phyloP scores from a whole-genome alignment of 1,139 yeast species.

The Pichia sp. region DNA sequence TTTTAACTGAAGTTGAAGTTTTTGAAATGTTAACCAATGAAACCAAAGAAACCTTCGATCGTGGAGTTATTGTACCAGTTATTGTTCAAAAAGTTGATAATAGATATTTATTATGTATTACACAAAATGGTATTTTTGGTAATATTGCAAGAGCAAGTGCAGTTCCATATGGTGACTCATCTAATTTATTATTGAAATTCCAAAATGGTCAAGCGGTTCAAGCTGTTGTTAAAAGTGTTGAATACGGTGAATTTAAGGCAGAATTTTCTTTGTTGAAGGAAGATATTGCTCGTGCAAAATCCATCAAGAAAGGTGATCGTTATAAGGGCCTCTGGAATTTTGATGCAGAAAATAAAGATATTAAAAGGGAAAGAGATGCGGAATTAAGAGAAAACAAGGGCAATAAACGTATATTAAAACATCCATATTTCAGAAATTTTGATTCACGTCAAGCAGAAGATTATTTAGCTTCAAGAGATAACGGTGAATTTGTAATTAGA shows the following conservation, averaged over 20 bases:
- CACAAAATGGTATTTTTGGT: conserved; percentile 76
- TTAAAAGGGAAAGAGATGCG: conserved; percentile 30
- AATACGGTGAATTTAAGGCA: conserved; percentile 67
- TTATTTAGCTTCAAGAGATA: conserved; percentile 76
- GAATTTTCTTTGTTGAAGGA: conserved; percentile 63
- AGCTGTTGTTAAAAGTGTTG: conserved; percentile 66
- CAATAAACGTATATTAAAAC: conserved; percentile 70
- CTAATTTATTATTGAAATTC: conserved; percentile 36
- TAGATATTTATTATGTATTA: conserved; percentile 49
- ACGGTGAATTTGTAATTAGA: conserved; percentile 90
- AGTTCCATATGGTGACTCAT: conserved; percentile 40
- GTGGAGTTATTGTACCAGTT: conserved; percentile 76
- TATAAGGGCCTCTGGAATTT: conserved; percentile 77
- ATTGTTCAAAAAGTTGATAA: conserved; percentile 52
- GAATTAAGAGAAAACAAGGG: conserved; percentile 44
- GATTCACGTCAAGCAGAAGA: conserved; percentile 88
- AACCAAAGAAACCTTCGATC: conserved; percentile 57
- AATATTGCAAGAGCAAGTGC: conserved; percentile 58
- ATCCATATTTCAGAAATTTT: conserved; percentile 83
- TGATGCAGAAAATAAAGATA: conserved; percentile 67
- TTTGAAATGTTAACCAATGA: conserved; percentile 92
- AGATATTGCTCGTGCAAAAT: conserved; percentile 56
- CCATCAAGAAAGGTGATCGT: conserved; percentile 41
- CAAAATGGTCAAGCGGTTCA: conserved; percentile 77
- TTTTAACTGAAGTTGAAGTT: conserved; percentile 63